These are phyloP conservation scores for Komagataella pseudopastoris DNA, from an alignment of 805 yeast genomes.

Conservation along the genomic window DNA sequence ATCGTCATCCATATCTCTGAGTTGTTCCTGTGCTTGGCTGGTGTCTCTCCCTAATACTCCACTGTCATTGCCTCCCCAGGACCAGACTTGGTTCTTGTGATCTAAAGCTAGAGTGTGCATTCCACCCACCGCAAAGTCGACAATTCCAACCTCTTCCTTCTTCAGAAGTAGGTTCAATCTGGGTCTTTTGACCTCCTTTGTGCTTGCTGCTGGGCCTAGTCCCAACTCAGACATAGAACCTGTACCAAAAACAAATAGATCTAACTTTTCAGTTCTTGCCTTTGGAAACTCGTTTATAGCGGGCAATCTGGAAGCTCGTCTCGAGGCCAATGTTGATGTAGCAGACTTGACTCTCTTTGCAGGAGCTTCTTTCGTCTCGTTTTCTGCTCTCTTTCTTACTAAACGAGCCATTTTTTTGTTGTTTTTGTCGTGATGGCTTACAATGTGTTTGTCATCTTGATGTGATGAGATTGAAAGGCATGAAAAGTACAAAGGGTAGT, in stretches of 20 bases:
- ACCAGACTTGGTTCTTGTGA: conserved; percentile 69
- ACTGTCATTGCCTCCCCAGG: conserved; percentile 97
- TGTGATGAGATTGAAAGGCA: neutral
- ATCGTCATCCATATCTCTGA: conserved; percentile 55
- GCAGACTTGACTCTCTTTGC: conserved; percentile 20
- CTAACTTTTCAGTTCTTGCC: conserved; percentile 35
- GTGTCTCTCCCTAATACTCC: conserved; percentile 87
- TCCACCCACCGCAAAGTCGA: conserved; percentile 89
- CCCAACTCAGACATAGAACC: conserved; percentile 98
- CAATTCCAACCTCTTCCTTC: conserved; percentile 52
- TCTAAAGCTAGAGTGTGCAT: conserved; percentile 87
- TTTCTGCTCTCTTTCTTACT: conserved; percentile 6
- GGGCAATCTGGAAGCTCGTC: conserved; percentile 36
- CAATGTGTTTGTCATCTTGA: neutral
- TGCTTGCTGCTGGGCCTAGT: conserved; percentile 86
- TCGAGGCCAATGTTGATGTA: conserved; percentile 24
- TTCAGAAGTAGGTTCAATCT: conserved; percentile 71
- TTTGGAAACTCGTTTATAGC: conserved; percentile 26
- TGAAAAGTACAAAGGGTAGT: neutral
- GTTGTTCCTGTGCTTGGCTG: conserved; percentile 44
- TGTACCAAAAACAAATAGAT: conserved; percentile 88
- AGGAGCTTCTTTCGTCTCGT: conserved; percentile 14
- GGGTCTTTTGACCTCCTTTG: conserved; percentile 92
- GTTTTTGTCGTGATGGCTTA: conserved; percentile 4
- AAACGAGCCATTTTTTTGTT: conserved; percentile 9